These are phyloP conservation scores for Lolium perenne DNA, from an alignment of 176 grass and related monocot species.

Conservation along the genomic window DNA sequence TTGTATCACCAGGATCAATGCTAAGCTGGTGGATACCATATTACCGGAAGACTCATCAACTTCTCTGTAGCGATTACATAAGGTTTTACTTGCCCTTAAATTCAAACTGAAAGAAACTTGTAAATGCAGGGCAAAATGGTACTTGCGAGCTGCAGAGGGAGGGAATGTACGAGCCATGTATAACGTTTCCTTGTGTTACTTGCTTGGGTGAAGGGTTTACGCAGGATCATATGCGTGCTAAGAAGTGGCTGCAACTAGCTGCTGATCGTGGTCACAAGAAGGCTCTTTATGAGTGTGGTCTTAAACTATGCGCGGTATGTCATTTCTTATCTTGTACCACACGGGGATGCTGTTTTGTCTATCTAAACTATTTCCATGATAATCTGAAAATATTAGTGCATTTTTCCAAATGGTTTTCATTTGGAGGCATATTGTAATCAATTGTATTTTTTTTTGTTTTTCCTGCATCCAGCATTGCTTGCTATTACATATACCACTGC, in stretches of 20 bases:
- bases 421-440: too few species aligned
- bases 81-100: conserved; percentile 19
- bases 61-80: background rate
- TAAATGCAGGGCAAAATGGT: conserved; percentile 75
- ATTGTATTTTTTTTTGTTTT: too few species aligned
- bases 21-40: conserved; percentile 3
- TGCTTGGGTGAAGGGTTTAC: conserved; percentile 61
- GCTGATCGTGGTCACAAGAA: conserved; percentile 73
- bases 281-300: conserved; percentile 74
- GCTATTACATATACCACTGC: too few species aligned
- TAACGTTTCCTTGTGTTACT: conserved; percentile 75
- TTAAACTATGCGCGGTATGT: conserved; percentile 72
- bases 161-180: conserved; percentile 76
- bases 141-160: conserved; percentile 70
- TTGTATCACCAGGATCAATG: conserved; percentile 15
- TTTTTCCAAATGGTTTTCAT: background rate
- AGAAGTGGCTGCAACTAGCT: conserved; percentile 72
- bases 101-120: conserved; percentile 37
- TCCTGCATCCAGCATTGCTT: too few species aligned
- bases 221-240: conserved; percentile 52
- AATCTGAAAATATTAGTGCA: background rate
- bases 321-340: background rate
- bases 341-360: background rate
- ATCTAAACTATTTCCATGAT: background rate
- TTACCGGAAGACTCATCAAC: conserved; percentile 12